phyloP scores from a whole-genome alignment of 176 grass and related monocot genomes.

The Oryza glaberrima region DNA sequence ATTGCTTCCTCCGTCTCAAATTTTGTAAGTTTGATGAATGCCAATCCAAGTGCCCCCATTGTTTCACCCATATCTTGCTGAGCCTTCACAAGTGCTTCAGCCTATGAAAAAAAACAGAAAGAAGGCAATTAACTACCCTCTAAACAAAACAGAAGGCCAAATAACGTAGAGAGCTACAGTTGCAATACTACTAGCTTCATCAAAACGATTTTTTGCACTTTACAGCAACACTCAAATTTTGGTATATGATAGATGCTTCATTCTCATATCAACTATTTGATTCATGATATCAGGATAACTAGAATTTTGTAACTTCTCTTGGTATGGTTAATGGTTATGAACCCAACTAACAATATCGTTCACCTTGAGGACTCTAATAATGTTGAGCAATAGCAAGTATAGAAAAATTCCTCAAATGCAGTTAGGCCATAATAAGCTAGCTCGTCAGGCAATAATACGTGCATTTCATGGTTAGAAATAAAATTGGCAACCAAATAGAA shows the following conservation, averaged over 20 bases:
- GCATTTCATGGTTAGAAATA: not conserved
- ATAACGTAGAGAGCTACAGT: conserved; percentile 1
- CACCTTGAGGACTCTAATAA: not conserved
- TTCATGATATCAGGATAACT: conserved; percentile 12
- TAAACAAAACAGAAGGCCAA: not conserved
- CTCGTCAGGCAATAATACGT: not conserved
- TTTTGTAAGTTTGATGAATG: conserved; percentile 93
- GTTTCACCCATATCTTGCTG: conserved; percentile 98
- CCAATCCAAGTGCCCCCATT: conserved; percentile 94
- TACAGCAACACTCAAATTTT: not conserved
- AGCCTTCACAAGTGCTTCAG: conserved; percentile 88
- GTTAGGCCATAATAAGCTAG: not conserved
- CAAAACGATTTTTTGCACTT: not conserved
- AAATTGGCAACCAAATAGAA: not conserved
- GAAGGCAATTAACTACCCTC: not conserved
- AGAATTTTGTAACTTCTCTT: not conserved
- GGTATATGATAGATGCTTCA: not conserved
- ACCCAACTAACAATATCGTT: not conserved
- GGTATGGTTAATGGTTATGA: conserved; percentile 23
- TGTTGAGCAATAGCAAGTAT: not conserved
- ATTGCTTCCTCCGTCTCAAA: conserved; percentile 87
- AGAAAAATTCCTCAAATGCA: not conserved
- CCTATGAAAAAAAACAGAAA: conserved; percentile 54
- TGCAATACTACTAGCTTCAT: conserved; percentile 16
- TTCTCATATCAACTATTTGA: not conserved